Evolutionary conservation across 164 flowering plant species (phyloP).

Genomic region (Vitis rotundifolia): DNA sequence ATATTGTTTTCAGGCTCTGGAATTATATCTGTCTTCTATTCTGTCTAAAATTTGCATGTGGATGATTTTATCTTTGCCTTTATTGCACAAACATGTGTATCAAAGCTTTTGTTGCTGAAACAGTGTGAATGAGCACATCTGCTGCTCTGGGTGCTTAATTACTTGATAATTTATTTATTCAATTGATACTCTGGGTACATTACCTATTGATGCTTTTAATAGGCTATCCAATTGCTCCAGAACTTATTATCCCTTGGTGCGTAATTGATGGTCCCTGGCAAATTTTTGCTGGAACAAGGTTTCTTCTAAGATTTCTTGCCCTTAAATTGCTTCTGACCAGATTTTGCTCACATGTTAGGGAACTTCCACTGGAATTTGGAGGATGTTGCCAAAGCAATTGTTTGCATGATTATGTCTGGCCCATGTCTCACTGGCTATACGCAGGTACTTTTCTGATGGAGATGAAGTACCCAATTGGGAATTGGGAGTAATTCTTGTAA

Average conservation of each 20-base stretch:
- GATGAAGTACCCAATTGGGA: not conserved
- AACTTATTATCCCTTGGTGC: not conserved
- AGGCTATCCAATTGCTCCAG: not conserved
- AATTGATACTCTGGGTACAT: too few relatives aligned
- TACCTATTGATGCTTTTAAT: not conserved
- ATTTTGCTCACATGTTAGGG: constrained; percentile 45
- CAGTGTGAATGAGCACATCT: too few relatives aligned
- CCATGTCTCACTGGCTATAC: constrained; percentile 94
- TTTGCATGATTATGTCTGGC: constrained; percentile 94
- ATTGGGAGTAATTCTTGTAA: too few relatives aligned
- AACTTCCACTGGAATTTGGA: constrained; percentile 91
- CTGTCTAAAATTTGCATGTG: too few relatives aligned
- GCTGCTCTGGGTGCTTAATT: too few relatives aligned
- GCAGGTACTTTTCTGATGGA: constrained; percentile 48
- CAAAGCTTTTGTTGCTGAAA: too few relatives aligned
- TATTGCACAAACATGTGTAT: too few relatives aligned
- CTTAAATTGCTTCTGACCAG: not conserved
- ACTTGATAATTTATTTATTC: too few relatives aligned
- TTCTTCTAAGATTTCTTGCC: not conserved
- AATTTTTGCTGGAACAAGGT: not conserved
- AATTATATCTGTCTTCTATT: too few relatives aligned
- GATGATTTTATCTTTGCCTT: too few relatives aligned
- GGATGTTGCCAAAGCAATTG: constrained; percentile 87
- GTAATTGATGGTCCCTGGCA: not conserved
- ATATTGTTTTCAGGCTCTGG: too few relatives aligned